These are phyloP conservation scores for Phylloporus sp. DNA, from an alignment of 768 basidiomycete species.

Conservation along the genomic window DNA sequence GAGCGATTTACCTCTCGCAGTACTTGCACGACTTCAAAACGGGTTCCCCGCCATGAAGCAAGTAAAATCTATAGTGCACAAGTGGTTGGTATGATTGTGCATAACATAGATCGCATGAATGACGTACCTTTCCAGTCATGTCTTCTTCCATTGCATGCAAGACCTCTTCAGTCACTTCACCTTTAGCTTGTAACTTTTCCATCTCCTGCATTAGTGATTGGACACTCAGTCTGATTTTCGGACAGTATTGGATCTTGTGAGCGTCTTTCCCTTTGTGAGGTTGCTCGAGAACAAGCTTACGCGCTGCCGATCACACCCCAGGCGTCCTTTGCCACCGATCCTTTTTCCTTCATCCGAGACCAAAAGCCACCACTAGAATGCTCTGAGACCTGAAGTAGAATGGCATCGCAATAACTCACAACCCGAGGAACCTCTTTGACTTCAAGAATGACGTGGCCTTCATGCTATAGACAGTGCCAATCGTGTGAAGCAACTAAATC, in stretches of 20 bases:
- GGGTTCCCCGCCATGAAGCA: constrained; percentile 95
- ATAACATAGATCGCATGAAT: background rate
- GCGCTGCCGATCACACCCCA: constrained; percentile 97
- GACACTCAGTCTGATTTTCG: constrained; percentile 24
- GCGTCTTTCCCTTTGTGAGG: constrained; percentile 42
- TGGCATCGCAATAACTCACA: constrained; percentile 46
- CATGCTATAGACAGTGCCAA: constrained; percentile 87
- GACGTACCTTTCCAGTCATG: constrained; percentile 76
- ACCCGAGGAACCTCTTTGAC: constrained; percentile 84
- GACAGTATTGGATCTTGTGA: constrained; percentile 46
- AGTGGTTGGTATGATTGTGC: background rate
- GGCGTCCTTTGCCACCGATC: constrained; percentile 87
- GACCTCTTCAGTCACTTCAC: constrained; percentile 84
- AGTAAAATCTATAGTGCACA: constrained; percentile 69
- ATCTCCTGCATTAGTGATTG: constrained; percentile 58
- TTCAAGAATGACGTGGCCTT: constrained; percentile 92
- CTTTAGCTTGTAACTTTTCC: constrained; percentile 83
- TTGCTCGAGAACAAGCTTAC: constrained; percentile 40
- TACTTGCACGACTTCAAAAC: constrained; percentile 91
- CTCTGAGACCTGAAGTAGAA: constrained; percentile 7
- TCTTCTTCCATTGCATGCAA: constrained; percentile 85
- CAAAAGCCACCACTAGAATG: constrained; percentile 75
- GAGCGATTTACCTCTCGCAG: constrained; percentile 54
- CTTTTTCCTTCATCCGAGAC: constrained; percentile 92
- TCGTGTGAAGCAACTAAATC: constrained; percentile 75